Percentiles rank a stretch among this genome's conserved stretches.
Conservation (phyloP, 192 early-diverging fungal genomes). For the Pilaira anomala region DNA sequence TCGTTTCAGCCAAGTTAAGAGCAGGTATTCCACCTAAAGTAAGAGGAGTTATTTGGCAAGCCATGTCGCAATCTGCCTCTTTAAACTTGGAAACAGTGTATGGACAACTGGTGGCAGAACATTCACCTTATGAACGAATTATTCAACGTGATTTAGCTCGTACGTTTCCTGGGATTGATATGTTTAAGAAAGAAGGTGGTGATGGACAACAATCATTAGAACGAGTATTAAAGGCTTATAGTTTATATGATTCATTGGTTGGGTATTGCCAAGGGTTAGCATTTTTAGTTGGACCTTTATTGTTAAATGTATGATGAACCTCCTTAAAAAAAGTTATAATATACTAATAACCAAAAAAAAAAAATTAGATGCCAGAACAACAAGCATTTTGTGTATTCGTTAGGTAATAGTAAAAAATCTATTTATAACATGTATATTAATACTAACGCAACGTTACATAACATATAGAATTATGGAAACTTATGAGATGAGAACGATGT, state of each 20-base stretch:
- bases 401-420: conserved; percentile 41
- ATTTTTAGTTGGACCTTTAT: conserved; percentile 89
- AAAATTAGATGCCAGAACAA: too few relatives aligned
- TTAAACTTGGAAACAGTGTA: conserved; percentile 81
- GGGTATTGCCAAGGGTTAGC: conserved; percentile 98
- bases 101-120: conserved; percentile 68
- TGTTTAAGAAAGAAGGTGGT: conserved; percentile 80
- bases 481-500: conserved; percentile 90
- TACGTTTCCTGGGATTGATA: conserved; percentile 87
- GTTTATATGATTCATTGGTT: conserved; percentile 88
- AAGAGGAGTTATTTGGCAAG: conserved; percentile 88
- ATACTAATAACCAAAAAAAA: too few relatives aligned
- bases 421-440: conserved; percentile 9
- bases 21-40: conserved; percentile 79
- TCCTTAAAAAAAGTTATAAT: too few relatives aligned
- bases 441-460: not conserved
- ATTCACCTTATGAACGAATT: conserved; percentile 81
- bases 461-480: conserved; percentile 76
- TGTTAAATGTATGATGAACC: conserved; percentile 94
- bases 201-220: conserved; percentile 85
- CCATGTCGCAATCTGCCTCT: conserved; percentile 80
- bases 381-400: conserved; percentile 94
- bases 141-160: conserved; percentile 91
- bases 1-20: conserved; percentile 66
- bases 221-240: conserved; percentile 90